Conservation (phyloP, 345 rosid genomes). For the Eucalyptus marginata region DNA sequence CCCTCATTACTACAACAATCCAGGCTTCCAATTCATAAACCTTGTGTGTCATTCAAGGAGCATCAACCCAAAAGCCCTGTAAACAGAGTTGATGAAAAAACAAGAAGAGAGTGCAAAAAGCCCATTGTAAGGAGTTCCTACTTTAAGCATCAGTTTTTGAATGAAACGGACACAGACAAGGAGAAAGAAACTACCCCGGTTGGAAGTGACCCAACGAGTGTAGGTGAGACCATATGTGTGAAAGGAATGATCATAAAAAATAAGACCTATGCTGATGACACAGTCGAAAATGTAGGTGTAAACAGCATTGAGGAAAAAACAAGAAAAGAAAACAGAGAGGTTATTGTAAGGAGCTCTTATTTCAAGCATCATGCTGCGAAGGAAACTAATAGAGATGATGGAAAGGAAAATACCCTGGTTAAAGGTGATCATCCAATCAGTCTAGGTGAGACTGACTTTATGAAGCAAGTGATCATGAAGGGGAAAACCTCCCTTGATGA, state of each 20-base stretch:
- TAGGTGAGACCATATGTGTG: not conserved
- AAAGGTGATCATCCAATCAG: constrained; percentile 7
- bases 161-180: constrained; percentile 14
- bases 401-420: constrained; percentile 10
- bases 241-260: constrained; percentile 1
- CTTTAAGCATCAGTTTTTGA: constrained; percentile 43
- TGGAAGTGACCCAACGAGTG: constrained; percentile 2
- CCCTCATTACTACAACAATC: constrained; percentile 4
- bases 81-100: constrained; percentile 18
- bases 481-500: not conserved
- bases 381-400: constrained; percentile 14
- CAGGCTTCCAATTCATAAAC: constrained; percentile 2
- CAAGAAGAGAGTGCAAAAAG: constrained; percentile 29
- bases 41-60: constrained; percentile 15
- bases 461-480: not conserved
- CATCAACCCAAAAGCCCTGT: constrained; percentile 4
- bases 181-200: constrained; percentile 9
- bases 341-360: constrained; percentile 49
- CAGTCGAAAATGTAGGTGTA: not conserved
- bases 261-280: not conserved
- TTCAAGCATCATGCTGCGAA: constrained; percentile 41
- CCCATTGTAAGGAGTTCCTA: constrained; percentile 52
- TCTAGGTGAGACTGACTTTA: not conserved
- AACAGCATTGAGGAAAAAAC: constrained; percentile 18
- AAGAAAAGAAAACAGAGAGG: constrained; percentile 34